phyloP scores from a whole-genome alignment of 192 early-diverging fungal genomes.

The Coemansia reversa region DNA sequence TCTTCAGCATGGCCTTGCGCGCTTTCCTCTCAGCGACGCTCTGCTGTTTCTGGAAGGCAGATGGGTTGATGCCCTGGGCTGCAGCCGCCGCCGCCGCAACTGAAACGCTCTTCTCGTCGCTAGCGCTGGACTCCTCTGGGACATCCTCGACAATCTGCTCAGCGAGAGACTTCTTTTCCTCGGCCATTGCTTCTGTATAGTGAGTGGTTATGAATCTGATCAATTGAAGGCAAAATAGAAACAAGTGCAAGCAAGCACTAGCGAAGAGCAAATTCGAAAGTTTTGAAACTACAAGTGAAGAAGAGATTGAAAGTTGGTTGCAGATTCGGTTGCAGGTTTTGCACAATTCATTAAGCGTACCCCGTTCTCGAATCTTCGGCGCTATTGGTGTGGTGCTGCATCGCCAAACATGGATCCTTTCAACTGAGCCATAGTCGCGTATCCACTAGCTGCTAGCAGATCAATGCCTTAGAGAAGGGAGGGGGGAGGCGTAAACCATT shows the following conservation, averaged over 20 bases:
- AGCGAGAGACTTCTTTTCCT: constrained; percentile 39
- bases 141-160: constrained; percentile 48
- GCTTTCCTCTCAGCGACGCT: constrained; percentile 94
- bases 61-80: constrained; percentile 31
- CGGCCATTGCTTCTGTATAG: constrained; percentile 27
- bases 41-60: constrained; percentile 54
- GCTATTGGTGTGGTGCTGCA: background rate
- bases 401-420: background rate
- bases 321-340: background rate
- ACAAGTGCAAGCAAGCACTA: background rate
- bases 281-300: constrained; percentile 2
- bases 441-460: background rate
- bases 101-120: constrained; percentile 13
- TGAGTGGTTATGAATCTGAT: background rate
- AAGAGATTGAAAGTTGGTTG: background rate
- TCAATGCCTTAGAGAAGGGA: background rate
- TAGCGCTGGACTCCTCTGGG: constrained; percentile 19
- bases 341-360: background rate
- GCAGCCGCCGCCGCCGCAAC: constrained; percentile 30
- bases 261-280: constrained; percentile 1
- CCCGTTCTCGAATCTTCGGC: background rate
- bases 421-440: background rate
- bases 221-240: background rate
- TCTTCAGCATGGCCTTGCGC: constrained; percentile 91
- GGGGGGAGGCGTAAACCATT: no score